These are phyloP conservation scores for Aegilops longissima DNA, from an alignment of 176 grass and related monocot species.

Conservation along the genomic window DNA sequence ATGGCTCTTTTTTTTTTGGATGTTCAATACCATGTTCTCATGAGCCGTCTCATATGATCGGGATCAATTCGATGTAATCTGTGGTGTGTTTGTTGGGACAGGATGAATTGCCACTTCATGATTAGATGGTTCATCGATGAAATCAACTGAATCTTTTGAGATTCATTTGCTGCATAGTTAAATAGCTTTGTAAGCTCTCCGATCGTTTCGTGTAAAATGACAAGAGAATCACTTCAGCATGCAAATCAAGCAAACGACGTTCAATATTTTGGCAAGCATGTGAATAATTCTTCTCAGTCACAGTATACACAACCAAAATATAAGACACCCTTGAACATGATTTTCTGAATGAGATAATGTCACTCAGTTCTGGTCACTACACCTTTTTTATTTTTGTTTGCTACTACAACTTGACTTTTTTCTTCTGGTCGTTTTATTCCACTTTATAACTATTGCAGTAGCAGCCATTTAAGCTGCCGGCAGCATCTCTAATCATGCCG, in stretches of 20 bases:
- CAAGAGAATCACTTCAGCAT: neutral
- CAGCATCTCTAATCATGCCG: slow-evolving; percentile 18
- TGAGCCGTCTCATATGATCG: no score
- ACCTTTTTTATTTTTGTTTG: neutral
- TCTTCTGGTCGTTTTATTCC: slow-evolving; percentile 26
- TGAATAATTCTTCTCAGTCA: neutral
- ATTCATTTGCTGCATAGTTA: no score
- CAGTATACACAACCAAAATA: neutral
- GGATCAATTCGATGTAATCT: no score
- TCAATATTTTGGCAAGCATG: neutral
- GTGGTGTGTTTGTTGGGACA: no score
- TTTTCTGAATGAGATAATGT: neutral
- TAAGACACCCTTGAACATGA: neutral
- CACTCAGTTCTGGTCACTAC: neutral
- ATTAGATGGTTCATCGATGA: no score
- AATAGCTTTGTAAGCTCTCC: no score
- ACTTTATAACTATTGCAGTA: slow-evolving; percentile 12
- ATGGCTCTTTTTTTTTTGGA: no score
- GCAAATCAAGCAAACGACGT: neutral
- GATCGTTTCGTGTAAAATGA: slow-evolving; percentile 1
- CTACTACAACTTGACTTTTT: neutral
- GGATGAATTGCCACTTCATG: no score
- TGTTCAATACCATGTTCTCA: no score
- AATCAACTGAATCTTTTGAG: no score
- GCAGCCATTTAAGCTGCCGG: slow-evolving; percentile 6